Evolutionary conservation across 371 early-diverging fungal genomes (phyloP).

Genomic region (Mortierella sp.): DNA sequence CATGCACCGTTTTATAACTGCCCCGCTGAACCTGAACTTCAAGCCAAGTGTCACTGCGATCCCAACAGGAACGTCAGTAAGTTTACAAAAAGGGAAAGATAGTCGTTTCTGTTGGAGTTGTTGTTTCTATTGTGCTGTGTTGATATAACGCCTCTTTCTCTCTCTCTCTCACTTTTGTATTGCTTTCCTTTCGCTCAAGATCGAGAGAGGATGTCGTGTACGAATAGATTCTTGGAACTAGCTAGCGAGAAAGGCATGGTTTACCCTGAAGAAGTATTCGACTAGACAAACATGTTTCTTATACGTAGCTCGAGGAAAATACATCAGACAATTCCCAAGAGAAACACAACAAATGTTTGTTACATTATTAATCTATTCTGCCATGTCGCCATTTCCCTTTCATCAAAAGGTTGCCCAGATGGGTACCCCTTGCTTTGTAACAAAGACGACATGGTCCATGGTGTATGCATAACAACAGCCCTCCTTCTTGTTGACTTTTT

Average conservation of each 20-base stretch:
- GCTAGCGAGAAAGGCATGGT: slow-evolving; percentile 19
- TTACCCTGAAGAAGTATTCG: slow-evolving; percentile 37
- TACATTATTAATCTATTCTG: too few relatives aligned
- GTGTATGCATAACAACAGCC: too few relatives aligned
- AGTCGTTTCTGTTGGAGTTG: too few relatives aligned
- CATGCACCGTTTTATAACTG: slow-evolving; percentile 80
- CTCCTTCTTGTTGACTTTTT: background rate
- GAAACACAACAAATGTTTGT: too few relatives aligned
- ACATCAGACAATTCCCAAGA: too few relatives aligned
- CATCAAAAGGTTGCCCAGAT: too few relatives aligned
- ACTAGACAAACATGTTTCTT: background rate
- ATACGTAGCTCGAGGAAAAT: too few relatives aligned
- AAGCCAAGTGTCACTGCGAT: slow-evolving; percentile 76
- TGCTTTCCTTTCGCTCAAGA: slow-evolving; percentile 17
- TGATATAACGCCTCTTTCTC: background rate
- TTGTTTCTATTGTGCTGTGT: background rate
- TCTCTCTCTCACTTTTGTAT: background rate
- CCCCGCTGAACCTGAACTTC: slow-evolving; percentile 64
- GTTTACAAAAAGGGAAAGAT: too few relatives aligned
- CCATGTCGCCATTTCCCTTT: too few relatives aligned
- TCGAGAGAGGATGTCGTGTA: slow-evolving; percentile 38
- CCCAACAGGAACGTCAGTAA: slow-evolving; percentile 68
- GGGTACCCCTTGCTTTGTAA: too few relatives aligned
- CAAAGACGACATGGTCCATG: too few relatives aligned
- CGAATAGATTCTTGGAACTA: slow-evolving; percentile 31